Percentiles rank a stretch among this genome's conserved stretches.
Conservation (phyloP, 371 early-diverging fungal genomes). For the Thermomucor indicae-seudaticae region DNA sequence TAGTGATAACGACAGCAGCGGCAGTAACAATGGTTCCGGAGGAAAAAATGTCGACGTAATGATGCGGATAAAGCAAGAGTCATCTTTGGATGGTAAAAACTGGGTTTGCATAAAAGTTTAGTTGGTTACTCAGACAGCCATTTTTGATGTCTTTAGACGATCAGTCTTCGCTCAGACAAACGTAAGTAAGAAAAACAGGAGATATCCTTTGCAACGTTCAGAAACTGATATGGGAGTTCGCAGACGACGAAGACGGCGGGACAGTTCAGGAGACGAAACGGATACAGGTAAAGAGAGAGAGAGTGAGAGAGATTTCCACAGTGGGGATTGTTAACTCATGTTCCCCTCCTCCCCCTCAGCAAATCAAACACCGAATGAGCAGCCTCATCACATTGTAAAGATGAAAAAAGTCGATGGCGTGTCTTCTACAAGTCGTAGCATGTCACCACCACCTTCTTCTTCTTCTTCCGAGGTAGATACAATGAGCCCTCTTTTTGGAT, state of each 20-base stretch:
- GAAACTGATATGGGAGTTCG: slow-evolving; percentile 6
- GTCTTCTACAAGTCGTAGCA: slow-evolving; percentile 13
- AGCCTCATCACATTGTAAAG: slow-evolving; percentile 19
- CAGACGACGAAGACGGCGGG: slow-evolving; percentile 26
- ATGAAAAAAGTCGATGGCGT: slow-evolving; percentile 20
- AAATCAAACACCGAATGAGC: slow-evolving; percentile 25
- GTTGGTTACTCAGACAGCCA: background rate
- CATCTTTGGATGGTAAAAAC: slow-evolving; percentile 13
- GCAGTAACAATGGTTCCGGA: slow-evolving; percentile 2
- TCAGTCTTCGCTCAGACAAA: slow-evolving; percentile 16
- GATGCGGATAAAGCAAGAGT: slow-evolving; percentile 29
- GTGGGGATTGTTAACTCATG: background rate
- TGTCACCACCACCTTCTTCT: slow-evolving; percentile 20
- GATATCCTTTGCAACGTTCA: background rate
- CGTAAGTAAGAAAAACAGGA: slow-evolving; percentile 23
- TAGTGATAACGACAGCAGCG: background rate
- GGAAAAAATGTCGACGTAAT: slow-evolving; percentile 23
- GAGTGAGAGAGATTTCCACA: background rate
- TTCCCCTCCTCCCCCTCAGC: background rate
- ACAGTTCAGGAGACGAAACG: slow-evolving; percentile 14
- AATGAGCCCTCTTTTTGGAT: background rate
- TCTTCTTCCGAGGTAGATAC: slow-evolving; percentile 8
- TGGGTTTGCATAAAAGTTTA: background rate
- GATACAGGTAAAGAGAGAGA: slow-evolving; percentile 8
- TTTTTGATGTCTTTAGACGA: background rate